phyloP scores from a whole-genome alignment of 805 yeast species.

The Candida boleticola region DNA sequence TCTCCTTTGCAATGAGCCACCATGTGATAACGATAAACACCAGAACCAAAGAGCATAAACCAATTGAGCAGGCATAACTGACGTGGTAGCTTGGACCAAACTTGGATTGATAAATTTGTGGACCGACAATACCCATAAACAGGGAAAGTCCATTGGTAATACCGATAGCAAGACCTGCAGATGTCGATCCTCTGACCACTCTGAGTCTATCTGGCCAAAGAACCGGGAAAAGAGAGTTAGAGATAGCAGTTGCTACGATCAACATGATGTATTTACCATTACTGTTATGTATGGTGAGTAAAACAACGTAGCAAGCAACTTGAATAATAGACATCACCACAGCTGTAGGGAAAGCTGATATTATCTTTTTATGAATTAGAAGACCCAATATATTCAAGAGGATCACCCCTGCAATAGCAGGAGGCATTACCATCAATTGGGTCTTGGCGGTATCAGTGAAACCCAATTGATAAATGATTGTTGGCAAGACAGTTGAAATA shows the following conservation, averaged over 20 bases:
- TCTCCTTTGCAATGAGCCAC: constrained; percentile 11
- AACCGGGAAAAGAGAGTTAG: constrained; percentile 13
- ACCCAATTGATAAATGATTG: constrained; percentile 17
- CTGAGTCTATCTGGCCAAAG: constrained; percentile 17
- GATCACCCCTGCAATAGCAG: constrained; percentile 12
- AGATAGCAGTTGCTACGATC: constrained; percentile 13
- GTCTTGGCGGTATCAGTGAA: constrained; percentile 18
- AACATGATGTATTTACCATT: constrained; percentile 13
- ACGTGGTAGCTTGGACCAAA: constrained; percentile 13
- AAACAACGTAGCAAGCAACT: constrained; percentile 12
- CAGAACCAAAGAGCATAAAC: constrained; percentile 9
- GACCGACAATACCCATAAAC: constrained; percentile 15
- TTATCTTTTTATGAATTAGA: constrained; percentile 9
- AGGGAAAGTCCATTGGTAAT: constrained; percentile 12
- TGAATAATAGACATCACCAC: constrained; percentile 11
- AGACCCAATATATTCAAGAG: constrained; percentile 14
- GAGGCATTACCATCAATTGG: constrained; percentile 18
- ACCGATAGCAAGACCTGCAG: constrained; percentile 14
- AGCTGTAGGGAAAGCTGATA: constrained; percentile 13
- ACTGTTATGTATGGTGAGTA: constrained; percentile 6
- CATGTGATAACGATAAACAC: constrained; percentile 9
- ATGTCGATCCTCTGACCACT: constrained; percentile 12
- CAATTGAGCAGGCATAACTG: constrained; percentile 12
- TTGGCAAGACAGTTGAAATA: constrained; percentile 17
- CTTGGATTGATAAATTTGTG: constrained; percentile 13